Base-by-base conservation (phyloP, 768 basidiomycete species). In the Auricularia cornea region DNA sequence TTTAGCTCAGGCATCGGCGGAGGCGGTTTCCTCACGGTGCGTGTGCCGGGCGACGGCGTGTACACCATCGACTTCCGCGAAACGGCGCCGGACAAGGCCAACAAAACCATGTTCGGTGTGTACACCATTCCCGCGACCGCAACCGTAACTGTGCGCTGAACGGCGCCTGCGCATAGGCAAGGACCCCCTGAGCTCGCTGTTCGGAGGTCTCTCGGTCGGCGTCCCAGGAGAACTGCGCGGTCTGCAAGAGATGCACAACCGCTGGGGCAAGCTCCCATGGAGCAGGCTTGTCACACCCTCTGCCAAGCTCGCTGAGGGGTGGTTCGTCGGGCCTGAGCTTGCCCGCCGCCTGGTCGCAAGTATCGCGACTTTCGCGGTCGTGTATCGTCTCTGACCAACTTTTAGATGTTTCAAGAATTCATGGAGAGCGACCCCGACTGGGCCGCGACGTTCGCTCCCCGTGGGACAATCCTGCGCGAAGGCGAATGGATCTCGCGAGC, bases 201-300 rank as follows among this genome's bases (percentile, higher is more conserved):
- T 80, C 63, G 96, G 97, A 3, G 95, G 97, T 3, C 76, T 98
- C 61, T 74, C 93, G 5, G 84, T 96, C n/a, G 95, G 84, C 28
- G 88, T 97, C 0, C 97, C 97, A 1, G 90, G 95, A 10, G 95
- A 98, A 76, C 72, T 98, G 56, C 83, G 88, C 28, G 97, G 95
- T 11, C 81, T 98, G 33, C 85, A 88, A 72, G 89, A 87, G 71
- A 92, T 91, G 0, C 89, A 95, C 73, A 77, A 79, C 48, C 81
- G 86, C 29, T 97, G 94, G 86, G 96, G 94, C 0, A 82, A 75
- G 40, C 69, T 97, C 14, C 80, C 87, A 0, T 98, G 97, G 97
- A 75, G 79, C 48, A 76, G 81, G 32, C 79, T 98, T 28, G 83
- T 98, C 20, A 76, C 84, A 67, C 94, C 95, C 0, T 87, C 83